Percentiles rank a stretch among this genome's conserved stretches.
Conservation (phyloP, 352 stramenopile genomes). For the Peronospora farinosa region DNA sequence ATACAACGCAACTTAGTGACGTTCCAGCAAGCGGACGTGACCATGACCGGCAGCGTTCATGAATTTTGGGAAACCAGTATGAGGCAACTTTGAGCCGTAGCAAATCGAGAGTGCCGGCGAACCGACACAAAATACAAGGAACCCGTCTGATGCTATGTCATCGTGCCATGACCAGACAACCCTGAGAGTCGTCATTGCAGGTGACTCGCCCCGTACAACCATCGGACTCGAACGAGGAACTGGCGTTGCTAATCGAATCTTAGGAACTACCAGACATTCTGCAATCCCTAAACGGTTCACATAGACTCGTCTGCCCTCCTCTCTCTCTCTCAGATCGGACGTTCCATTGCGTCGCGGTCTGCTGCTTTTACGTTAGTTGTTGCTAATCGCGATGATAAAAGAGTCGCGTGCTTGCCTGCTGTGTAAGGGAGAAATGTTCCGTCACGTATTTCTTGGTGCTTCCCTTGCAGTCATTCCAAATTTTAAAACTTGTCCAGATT, state of each 20-base stretch:
- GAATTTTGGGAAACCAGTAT: background rate
- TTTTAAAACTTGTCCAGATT: no score
- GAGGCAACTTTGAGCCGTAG: background rate
- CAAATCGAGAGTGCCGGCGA: background rate
- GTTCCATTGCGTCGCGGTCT: background rate
- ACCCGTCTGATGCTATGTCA: background rate
- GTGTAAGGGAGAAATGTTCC: no score
- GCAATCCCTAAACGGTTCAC: background rate
- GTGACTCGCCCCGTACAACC: background rate
- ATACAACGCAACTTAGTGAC: background rate
- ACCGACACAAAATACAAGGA: slow-evolving; percentile 1
- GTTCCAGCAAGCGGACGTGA: background rate
- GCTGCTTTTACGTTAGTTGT: background rate
- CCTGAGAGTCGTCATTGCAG: background rate
- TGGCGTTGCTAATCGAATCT: slow-evolving; percentile 3
- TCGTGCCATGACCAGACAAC: background rate
- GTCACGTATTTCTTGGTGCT: no score
- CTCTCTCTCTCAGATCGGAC: background rate
- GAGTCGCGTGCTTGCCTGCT: no score
- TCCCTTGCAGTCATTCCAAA: no score
- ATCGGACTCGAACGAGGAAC: background rate
- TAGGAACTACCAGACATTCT: slow-evolving; percentile 1
- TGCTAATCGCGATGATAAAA: background rate
- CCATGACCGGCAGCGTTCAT: background rate
- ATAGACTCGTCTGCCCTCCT: background rate